These are phyloP conservation scores for Ophiostoma australiae DNA, from an alignment of 2,329 filamentous ascomycete genomes.

Conservation along the genomic window DNA sequence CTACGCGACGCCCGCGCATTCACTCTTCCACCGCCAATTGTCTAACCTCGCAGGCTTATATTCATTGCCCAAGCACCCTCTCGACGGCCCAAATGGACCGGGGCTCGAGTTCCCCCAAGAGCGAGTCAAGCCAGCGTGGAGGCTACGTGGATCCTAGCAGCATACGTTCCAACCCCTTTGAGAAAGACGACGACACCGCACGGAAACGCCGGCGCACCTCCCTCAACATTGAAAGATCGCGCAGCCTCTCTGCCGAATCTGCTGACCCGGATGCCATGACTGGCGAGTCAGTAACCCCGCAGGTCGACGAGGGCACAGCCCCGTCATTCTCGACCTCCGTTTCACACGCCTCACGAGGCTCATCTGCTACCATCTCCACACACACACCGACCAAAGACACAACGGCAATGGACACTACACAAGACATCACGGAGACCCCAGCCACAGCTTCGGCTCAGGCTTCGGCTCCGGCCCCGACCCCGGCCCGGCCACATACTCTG, in stretches of 20 bases:
- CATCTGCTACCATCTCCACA: not conserved
- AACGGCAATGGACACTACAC: not conserved
- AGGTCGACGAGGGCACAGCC: not conserved
- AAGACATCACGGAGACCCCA: not conserved
- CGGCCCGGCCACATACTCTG: conserved; percentile 1
- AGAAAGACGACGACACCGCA: conserved; percentile 43
- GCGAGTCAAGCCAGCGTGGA: conserved; percentile 53
- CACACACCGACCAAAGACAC: not conserved
- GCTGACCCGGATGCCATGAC: not conserved
- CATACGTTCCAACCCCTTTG: conserved; percentile 60
- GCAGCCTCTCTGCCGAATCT: conserved; percentile 49
- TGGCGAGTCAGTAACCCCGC: not conserved
- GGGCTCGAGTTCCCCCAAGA: conserved; percentile 40
- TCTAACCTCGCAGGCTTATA: conserved; percentile 7
- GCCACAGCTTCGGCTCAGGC: not conserved
- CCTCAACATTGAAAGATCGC: conserved; percentile 44
- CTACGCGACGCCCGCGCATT: not conserved
- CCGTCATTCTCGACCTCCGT: not conserved
- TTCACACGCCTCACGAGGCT: not conserved
- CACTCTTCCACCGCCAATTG: not conserved
- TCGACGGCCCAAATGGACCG: conserved; percentile 48
- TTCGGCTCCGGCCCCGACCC: not conserved
- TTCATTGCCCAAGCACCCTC: not conserved
- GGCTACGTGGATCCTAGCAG: conserved; percentile 59
- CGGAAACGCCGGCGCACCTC: conserved; percentile 61